Base-by-base conservation (phyloP, 2,329 filamentous ascomycete species). In the Boeremia exigua region DNA sequence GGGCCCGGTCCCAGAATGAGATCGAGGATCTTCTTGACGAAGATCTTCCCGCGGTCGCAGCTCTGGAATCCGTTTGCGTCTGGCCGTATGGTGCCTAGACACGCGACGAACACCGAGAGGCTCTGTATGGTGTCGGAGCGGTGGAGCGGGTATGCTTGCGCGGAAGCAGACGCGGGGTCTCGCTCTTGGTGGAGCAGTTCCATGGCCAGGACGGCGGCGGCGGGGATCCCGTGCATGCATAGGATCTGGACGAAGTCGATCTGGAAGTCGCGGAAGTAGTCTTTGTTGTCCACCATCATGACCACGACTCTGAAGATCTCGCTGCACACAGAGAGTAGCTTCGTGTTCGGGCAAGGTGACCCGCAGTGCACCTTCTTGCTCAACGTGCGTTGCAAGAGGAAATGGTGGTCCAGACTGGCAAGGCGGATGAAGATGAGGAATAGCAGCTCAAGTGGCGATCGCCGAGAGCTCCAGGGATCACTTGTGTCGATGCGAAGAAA, bases 321-420 rank as follows among this genome's bases (percentile, higher is more conserved):
- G 36, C 67, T 64, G 6, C 75, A 73, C 2, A 76, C 69, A 1
- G 69, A 68, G 4, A 80, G 71, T 1, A 80, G 63, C 12, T 73
- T 69, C 7, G 40, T 15, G 15, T 54, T 58, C 8, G 48, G 23
- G 7, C 14, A 34, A 19, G 69, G 68, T 1, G 72, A 66, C 19
- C 70, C 68, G 0, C 57, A 53, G 14, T 69, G 68, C 3, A 70
- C 66, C 38, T 75, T 74, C 15, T 82, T 83, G 19, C 82, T 75
- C 8, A 87, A 70, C 0, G 87, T 77, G 14, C 86, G 77, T 52
- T 87, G 82, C 6, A 86, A 73, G 9, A 88, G 79, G 54, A 88
- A 86, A 2, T 84, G 74, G 34, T 86, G 86, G 37, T 86, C 81
- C 0, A 86, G 69, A 40, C 84, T 79, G 19, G 81, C 78, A 2